Conservation (phyloP, 345 rosid genomes). For the Boechera stricta region DNA sequence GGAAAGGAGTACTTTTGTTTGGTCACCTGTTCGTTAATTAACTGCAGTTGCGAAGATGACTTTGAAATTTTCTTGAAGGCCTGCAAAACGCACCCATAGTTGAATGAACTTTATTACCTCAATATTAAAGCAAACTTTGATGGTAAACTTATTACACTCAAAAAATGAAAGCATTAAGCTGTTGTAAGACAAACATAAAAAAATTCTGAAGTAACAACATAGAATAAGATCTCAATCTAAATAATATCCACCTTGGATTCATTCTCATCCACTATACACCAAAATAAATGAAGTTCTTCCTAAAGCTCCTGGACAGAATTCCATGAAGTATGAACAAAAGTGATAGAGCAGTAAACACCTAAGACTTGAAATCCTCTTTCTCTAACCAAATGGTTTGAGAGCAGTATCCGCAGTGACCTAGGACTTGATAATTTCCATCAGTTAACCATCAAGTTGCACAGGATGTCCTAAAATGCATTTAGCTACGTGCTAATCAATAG, state of each 20-base stretch:
- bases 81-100: slow-evolving; percentile 54
- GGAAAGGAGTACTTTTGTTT: not conserved
- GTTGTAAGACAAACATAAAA: not conserved
- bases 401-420: not conserved
- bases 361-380: not conserved
- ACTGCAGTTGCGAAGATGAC: slow-evolving; percentile 73
- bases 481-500: not conserved
- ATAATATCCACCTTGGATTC: not conserved
- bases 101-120: not conserved
- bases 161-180: not conserved
- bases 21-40: slow-evolving; percentile 76
- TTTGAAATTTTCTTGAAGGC: slow-evolving; percentile 74
- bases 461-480: slow-evolving; percentile 9
- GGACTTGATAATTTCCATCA: slow-evolving; percentile 15
- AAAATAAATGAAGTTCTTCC: slow-evolving; percentile 3
- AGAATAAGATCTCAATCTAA: not conserved
- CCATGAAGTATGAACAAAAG: not conserved
- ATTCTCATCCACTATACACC: slow-evolving; percentile 28
- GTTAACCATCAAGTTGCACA: slow-evolving; percentile 18
- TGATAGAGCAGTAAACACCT: slow-evolving; percentile 17
- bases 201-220: not conserved
- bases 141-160: slow-evolving; percentile 10
- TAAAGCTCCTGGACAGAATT: not conserved
- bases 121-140: slow-evolving; percentile 13
- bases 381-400: not conserved